A percentile compares a stretch with the other conserved stretches of the same genome.
Conservation (phyloP, 306 rosid genomes). For the Abrus precatorius region DNA sequence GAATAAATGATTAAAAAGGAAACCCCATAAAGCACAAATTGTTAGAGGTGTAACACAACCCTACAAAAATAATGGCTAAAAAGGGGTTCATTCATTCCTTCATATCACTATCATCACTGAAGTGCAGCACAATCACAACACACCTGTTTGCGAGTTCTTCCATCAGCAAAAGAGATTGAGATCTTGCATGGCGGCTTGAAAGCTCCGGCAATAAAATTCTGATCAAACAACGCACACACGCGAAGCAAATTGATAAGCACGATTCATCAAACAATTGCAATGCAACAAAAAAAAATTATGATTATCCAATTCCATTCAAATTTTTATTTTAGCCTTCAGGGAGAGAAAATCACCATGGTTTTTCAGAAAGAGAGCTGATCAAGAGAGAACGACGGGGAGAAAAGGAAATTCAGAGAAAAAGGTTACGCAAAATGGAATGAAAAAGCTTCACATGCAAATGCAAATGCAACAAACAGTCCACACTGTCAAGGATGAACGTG, state of each 20-base stretch:
- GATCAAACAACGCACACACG: conserved; percentile 1
- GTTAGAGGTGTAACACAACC: too few relatives aligned
- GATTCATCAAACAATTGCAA: background rate
- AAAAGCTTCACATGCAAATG: background rate
- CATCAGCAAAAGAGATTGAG: conserved; percentile 46
- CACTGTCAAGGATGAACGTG: background rate
- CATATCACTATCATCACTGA: background rate
- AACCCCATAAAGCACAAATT: background rate
- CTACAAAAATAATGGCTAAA: background rate
- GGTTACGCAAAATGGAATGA: too few relatives aligned
- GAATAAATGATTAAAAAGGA: background rate
- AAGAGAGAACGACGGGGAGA: background rate
- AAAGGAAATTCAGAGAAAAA: background rate
- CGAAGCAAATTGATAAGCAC: conserved; percentile 6
- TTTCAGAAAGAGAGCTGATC: background rate
- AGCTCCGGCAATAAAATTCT: conserved; percentile 54
- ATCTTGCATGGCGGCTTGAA: conserved; percentile 52
- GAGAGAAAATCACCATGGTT: conserved; percentile 46
- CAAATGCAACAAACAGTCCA: background rate
- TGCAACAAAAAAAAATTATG: background rate
- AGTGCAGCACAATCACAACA: background rate
- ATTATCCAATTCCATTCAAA: conserved; percentile 6
- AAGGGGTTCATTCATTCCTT: background rate
- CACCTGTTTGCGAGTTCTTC: conserved; percentile 52
- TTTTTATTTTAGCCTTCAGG: background rate